These are phyloP conservation scores for Polygonum maritimum DNA, from an alignment of 148 eudicot genomes.

Conservation along the genomic window DNA sequence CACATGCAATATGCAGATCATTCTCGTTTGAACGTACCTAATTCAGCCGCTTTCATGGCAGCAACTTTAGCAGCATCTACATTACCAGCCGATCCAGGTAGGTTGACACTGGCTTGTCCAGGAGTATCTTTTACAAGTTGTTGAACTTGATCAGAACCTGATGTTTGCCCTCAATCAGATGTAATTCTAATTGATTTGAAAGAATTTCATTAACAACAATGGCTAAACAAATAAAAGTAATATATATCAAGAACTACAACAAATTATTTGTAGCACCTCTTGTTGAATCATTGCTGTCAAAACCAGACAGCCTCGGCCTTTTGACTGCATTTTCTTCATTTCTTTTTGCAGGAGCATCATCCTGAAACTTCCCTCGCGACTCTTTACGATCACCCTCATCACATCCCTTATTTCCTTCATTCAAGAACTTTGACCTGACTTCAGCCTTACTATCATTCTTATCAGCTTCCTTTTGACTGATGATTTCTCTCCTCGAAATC, in stretches of 20 bases:
- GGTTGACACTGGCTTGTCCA: conserved; percentile 38
- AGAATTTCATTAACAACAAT: conserved; percentile 13
- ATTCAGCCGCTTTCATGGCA: conserved; percentile 88
- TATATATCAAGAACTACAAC: background rate
- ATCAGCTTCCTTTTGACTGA: conserved; percentile 25
- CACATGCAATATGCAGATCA: background rate
- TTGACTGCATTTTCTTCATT: conserved; percentile 35
- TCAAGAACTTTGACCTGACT: conserved; percentile 23
- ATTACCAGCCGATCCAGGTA: conserved; percentile 30
- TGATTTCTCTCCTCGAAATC: conserved; percentile 30
- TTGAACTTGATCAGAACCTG: conserved; percentile 32
- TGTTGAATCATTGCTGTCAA: conserved; percentile 22
- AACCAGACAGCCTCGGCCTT: conserved; percentile 40
- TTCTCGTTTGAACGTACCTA: conserved; percentile 35
- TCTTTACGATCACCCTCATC: conserved; percentile 30
- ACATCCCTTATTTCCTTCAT: conserved; percentile 31
- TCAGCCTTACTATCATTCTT: conserved; percentile 31
- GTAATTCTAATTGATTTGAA: conserved; percentile 10
- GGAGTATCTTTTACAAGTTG: conserved; percentile 29
- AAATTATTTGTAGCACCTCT: conserved; percentile 26
- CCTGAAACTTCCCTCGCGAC: conserved; percentile 27
- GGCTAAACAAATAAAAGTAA: background rate
- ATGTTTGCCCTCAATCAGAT: conserved; percentile 30
- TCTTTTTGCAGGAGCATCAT: conserved; percentile 17
- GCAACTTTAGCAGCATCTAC: conserved; percentile 90